A percentile compares a stretch with the other conserved stretches of the same genome.
These are phyloP conservation scores for Tilletia walkeri DNA, from an alignment of 1,284 basidiomycete genomes.

Conservation along the genomic window DNA sequence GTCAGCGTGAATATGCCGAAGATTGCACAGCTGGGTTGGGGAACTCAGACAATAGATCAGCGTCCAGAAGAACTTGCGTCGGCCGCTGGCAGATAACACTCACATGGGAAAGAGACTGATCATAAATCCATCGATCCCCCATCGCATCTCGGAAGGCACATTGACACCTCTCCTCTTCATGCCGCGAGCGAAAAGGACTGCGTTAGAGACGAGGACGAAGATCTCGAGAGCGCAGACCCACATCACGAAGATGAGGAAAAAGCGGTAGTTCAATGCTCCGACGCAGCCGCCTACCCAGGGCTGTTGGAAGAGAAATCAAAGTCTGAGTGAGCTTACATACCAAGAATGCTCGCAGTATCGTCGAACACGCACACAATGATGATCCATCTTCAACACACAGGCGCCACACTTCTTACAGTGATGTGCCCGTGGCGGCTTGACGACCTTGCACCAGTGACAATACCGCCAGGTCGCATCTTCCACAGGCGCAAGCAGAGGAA, in stretches of 20 bases:
- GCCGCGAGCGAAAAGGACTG: slow-evolving; percentile 46
- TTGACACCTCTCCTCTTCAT: slow-evolving; percentile 33
- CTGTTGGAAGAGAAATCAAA: not conserved
- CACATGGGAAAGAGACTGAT: slow-evolving; percentile 69
- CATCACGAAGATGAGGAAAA: slow-evolving; percentile 70
- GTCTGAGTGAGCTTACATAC: too few species aligned
- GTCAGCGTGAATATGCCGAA: slow-evolving; percentile 70
- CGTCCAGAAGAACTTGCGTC: too few species aligned
- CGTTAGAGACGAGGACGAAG: slow-evolving; percentile 64
- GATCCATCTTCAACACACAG: slow-evolving; percentile 73
- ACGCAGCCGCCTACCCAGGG: slow-evolving; percentile 76
- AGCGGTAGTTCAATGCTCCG: slow-evolving; percentile 77
- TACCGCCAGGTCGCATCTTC: slow-evolving; percentile 30
- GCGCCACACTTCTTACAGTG: slow-evolving; percentile 73
- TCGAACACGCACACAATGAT: slow-evolving; percentile 59
- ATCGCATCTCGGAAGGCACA: slow-evolving; percentile 9
- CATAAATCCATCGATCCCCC: slow-evolving; percentile 65
- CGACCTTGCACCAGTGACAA: slow-evolving; percentile 57
- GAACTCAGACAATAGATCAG: not conserved
- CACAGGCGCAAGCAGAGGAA: slow-evolving; percentile 19
- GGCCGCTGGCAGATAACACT: slow-evolving; percentile 30
- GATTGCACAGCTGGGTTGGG: slow-evolving; percentile 61
- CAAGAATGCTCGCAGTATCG: too few species aligned
- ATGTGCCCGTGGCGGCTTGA: slow-evolving; percentile 71
- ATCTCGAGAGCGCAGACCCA: slow-evolving; percentile 64